Percentiles rank a stretch among this genome's conserved stretches.
Conservation (phyloP, 257 asterid genomes). For the Jaltomata sinuosa region DNA sequence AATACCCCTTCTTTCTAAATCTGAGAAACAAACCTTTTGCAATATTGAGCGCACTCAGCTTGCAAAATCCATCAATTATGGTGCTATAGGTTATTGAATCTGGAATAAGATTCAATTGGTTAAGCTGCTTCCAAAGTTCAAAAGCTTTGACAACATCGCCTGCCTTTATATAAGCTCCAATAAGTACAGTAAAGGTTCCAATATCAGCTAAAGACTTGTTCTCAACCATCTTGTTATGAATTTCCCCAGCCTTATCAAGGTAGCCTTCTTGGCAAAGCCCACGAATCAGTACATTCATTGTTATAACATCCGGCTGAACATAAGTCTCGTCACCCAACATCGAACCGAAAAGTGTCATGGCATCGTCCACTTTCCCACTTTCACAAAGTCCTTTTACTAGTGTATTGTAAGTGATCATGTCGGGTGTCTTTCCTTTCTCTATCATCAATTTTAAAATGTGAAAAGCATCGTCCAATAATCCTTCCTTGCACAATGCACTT, state of each 20-base stretch:
- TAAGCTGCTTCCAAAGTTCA: constrained; percentile 40
- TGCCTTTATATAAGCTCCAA: constrained; percentile 48
- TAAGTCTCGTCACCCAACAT: constrained; percentile 27
- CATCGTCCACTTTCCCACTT: constrained; percentile 41
- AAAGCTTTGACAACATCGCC: constrained; percentile 39
- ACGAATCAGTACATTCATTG: constrained; percentile 32
- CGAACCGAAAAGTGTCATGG: constrained; percentile 37
- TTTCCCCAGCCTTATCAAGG: constrained; percentile 34
- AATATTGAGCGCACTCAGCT: constrained; percentile 29
- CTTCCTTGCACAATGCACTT: constrained; percentile 53
- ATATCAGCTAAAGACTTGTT: constrained; percentile 19
- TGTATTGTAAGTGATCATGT: constrained; percentile 44
- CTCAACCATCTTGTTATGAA: constrained; percentile 35
- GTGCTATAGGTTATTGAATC: constrained; percentile 33
- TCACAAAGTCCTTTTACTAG: constrained; percentile 44
- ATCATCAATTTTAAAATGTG: constrained; percentile 43
- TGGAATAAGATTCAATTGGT: constrained; percentile 32
- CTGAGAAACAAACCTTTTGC: constrained; percentile 60
- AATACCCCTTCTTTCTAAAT: constrained; percentile 36
- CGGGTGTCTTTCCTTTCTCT: constrained; percentile 39
- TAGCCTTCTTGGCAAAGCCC: constrained; percentile 58
- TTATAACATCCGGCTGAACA: constrained; percentile 45
- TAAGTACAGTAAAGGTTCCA: constrained; percentile 29
- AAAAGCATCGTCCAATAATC: constrained; percentile 36
- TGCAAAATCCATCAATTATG: constrained; percentile 54